These are phyloP conservation scores for Houttuynia cordata DNA, from an alignment of 164 flowering plant genomes.

Conservation along the genomic window DNA sequence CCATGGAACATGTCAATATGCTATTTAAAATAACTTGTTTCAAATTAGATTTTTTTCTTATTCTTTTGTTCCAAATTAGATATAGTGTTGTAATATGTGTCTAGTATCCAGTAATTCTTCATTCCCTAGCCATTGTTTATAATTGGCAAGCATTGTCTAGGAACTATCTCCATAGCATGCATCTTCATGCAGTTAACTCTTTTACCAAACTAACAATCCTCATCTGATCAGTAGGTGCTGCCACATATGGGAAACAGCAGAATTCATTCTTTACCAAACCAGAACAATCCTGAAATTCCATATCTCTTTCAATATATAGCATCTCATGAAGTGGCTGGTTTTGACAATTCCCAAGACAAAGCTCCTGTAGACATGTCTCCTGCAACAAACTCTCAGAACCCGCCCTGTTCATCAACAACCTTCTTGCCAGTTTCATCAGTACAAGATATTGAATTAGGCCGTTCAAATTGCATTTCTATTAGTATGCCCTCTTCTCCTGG, in stretches of 20 bases:
- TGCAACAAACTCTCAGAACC: constrained; percentile 1
- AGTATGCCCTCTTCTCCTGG: constrained; percentile 64
- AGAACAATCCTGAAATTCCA: constrained; percentile 2
- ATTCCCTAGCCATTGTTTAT: background rate
- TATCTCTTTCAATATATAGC: background rate
- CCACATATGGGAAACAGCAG: background rate
- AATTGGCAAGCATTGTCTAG: no score
- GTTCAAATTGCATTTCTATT: constrained; percentile 17
- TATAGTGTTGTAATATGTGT: no score
- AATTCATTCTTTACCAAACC: background rate
- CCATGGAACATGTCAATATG: no score
- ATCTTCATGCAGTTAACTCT: background rate
- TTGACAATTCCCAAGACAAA: background rate
- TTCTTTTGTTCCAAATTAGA: no score
- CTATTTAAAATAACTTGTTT: no score
- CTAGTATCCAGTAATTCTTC: no score
- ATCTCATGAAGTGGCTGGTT: constrained; percentile 5
- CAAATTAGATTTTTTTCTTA: no score
- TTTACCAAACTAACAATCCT: background rate
- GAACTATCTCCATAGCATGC: background rate
- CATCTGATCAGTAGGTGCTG: background rate
- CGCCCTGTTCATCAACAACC: background rate
- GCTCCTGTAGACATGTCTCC: constrained; percentile 5
- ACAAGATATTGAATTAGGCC: constrained; percentile 2
- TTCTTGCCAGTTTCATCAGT: background rate